phyloP scores from a whole-genome alignment of 192 early-diverging fungal genomes.

The Mortierella antarctica region DNA sequence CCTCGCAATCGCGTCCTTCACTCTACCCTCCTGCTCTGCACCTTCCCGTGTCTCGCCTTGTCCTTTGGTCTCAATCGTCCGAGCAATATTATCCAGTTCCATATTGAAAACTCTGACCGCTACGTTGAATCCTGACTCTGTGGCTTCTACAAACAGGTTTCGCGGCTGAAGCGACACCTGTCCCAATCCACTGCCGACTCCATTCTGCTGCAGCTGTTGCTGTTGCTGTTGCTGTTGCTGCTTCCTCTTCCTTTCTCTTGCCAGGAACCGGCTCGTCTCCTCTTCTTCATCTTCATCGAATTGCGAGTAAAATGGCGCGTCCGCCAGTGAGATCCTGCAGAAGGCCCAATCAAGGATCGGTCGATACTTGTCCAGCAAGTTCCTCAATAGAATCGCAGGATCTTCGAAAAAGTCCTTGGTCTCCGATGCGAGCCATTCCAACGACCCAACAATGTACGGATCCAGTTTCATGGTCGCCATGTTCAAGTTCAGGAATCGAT shows the following conservation, averaged over 20 bases:
- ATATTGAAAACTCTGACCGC: constrained; percentile 21
- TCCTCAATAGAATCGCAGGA: constrained; percentile 6
- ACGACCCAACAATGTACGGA: constrained; percentile 29
- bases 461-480: constrained; percentile 40
- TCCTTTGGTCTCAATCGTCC: constrained; percentile 27
- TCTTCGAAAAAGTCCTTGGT: constrained; percentile 32
- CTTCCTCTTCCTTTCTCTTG: constrained; percentile 1
- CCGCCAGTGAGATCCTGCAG: constrained; percentile 12
- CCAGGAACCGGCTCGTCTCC: constrained; percentile 2
- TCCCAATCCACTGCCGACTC: background rate
- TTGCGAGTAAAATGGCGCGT: constrained; percentile 25
- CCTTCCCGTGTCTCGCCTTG: constrained; percentile 32
- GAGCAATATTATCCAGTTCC: constrained; percentile 26
- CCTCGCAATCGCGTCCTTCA: constrained; percentile 32
- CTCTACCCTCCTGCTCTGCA: constrained; percentile 22
- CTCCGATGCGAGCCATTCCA: constrained; percentile 46
- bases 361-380: constrained; percentile 17
- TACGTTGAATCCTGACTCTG: constrained; percentile 26
- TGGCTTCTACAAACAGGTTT: constrained; percentile 21
- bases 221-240: constrained; percentile 6
- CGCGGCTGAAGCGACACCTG: background rate
- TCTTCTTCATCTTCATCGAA: constrained; percentile 33
- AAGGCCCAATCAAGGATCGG: constrained; percentile 18
- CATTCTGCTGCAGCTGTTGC: constrained; percentile 8
- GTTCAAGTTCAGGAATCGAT: constrained; percentile 39